Percentiles rank a stretch among this genome's conserved stretches.
Conservation (phyloP, 2,329 filamentous ascomycete genomes). For the Trichoderma endophyticum region DNA sequence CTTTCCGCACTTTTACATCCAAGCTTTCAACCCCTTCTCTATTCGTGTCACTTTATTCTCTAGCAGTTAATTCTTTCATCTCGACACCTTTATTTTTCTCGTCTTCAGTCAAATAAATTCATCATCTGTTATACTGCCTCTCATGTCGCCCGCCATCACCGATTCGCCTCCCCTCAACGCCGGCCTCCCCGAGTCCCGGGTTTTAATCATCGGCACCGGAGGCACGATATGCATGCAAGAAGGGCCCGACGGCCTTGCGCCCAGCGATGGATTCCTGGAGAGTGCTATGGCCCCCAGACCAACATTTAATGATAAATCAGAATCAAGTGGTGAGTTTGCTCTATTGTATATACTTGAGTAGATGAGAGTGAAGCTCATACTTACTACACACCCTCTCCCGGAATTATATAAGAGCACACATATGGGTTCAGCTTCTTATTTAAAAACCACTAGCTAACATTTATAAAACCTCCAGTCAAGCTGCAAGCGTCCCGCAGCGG, state of each 20-base stretch:
- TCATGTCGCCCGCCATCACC: conserved; percentile 22
- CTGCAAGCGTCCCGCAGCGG: conserved; percentile 53
- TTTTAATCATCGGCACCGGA: conserved; percentile 88
- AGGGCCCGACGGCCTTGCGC: conserved; percentile 74
- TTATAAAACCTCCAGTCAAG: conserved; percentile 34
- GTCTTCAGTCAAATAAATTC: neutral
- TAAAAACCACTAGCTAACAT: neutral
- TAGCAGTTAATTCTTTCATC: neutral
- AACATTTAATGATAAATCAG: conserved; percentile 71
- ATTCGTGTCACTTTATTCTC: neutral
- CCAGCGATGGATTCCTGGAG: conserved; percentile 76
- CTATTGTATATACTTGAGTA: neutral
- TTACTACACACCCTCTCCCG: neutral
- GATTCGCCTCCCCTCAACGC: conserved; percentile 18
- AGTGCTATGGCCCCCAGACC: conserved; percentile 77
- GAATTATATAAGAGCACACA: neutral
- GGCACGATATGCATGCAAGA: conserved; percentile 90
- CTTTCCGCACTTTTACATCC: too few species aligned
- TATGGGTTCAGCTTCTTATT: neutral
- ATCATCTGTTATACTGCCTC: neutral
- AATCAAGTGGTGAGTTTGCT: conserved; percentile 27
- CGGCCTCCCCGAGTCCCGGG: conserved; percentile 67
- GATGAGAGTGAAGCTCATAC: neutral
- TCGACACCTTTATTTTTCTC: neutral
- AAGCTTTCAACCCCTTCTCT: neutral